Evolutionary conservation across 352 stramenopile species (phyloP).

Genomic region (Elongisporangium anandrum): DNA sequence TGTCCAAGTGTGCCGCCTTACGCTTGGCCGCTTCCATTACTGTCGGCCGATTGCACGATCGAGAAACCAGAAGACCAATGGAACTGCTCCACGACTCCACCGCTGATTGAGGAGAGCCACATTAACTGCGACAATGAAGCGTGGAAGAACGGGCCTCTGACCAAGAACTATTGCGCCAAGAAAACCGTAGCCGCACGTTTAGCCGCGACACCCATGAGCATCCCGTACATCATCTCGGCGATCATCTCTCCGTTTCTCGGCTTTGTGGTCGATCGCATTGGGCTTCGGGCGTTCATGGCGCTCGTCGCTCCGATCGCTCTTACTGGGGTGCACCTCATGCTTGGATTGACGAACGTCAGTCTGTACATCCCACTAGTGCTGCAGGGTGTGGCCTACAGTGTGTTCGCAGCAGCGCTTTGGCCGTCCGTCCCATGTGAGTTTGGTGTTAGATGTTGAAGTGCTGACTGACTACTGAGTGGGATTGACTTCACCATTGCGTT

Average conservation of each 20-base stretch:
- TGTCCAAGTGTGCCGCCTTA: constrained; percentile 71
- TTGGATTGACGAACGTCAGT: constrained; percentile 69
- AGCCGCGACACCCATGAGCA: constrained; percentile 86
- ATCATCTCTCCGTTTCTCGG: constrained; percentile 87
- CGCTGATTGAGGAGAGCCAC: constrained; percentile 57
- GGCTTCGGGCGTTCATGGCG: constrained; percentile 77
- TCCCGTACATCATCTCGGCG: constrained; percentile 92
- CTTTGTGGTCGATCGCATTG: constrained; percentile 88
- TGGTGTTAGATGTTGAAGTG: neutral
- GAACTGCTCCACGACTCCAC: constrained; percentile 45
- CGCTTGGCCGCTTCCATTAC: constrained; percentile 61
- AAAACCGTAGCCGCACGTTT: constrained; percentile 58
- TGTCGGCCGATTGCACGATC: constrained; percentile 74
- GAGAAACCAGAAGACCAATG: constrained; percentile 51
- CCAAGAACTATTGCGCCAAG: constrained; percentile 51
- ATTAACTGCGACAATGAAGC: constrained; percentile 77
- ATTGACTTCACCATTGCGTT: neutral
- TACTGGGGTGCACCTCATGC: constrained; percentile 79
- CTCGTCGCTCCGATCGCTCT: constrained; percentile 74
- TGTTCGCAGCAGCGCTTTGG: constrained; percentile 92
- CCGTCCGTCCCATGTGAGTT: constrained; percentile 68
- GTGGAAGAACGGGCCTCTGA: constrained; percentile 64
- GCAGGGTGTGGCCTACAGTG: constrained; percentile 90
- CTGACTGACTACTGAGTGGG: neutral
- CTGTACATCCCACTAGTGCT: constrained; percentile 85